Evolutionary conservation across 73 alveolate species (phyloP).

Genomic region (Stentor coeruleus): DNA sequence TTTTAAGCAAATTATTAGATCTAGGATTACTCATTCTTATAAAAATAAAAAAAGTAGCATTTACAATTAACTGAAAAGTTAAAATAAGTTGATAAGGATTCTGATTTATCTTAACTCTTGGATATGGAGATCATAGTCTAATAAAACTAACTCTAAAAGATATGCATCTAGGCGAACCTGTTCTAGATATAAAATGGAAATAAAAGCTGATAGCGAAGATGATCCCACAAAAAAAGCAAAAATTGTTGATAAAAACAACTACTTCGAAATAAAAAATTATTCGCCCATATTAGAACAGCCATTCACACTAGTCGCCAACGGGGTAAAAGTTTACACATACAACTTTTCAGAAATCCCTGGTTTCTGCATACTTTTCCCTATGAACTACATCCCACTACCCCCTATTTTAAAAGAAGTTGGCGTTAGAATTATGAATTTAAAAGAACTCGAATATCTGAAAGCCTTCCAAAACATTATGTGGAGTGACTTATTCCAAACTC

Average conservation of each 20-base stretch:
- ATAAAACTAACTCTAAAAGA: background rate
- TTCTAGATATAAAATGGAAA: background rate
- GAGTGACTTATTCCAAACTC: background rate
- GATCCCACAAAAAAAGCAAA: background rate
- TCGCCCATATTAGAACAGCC: background rate
- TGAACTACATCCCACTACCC: background rate
- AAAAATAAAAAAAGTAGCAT: background rate
- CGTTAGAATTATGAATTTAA: background rate
- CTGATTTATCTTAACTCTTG: background rate
- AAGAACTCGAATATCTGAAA: background rate
- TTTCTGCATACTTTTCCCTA: background rate
- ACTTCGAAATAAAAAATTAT: background rate
- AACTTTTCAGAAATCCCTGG: background rate
- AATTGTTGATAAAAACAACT: background rate
- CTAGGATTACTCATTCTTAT: background rate
- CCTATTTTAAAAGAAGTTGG: background rate
- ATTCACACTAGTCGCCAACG: no score
- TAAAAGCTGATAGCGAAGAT: no score
- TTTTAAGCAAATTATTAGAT: background rate
- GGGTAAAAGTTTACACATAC: background rate
- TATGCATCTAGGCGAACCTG: background rate
- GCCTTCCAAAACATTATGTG: background rate
- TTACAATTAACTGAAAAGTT: background rate
- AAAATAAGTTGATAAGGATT: background rate
- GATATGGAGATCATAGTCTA: background rate